Base-by-base conservation (phyloP, 306 rosid species). In the Vigna angularis region DNA sequence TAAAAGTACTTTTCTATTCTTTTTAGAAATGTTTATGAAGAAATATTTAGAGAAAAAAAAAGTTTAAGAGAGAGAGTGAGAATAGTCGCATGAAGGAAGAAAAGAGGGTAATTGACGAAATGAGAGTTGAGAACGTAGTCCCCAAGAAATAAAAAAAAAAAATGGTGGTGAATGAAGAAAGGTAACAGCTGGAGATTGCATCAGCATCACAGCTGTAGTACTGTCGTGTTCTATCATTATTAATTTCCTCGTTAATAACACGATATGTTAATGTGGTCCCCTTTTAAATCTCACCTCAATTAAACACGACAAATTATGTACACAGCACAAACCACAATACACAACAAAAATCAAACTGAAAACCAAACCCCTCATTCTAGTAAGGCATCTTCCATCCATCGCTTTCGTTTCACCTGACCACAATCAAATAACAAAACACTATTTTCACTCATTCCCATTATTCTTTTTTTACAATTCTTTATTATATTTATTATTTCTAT, bases 391-490 rank as follows among this genome's bases (percentile, higher is more conserved):
- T 45, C 50, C 50, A 45, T 45, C 50, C 50, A 45, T 45, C 50
- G 3, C 50, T 45, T 45, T 45, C 50, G 0, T 45, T 45, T 45
- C 49, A 45, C 15, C 49, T 45, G 5, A 45, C 49, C 49, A 45
- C 59, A 42, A 24, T 68, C 24, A 66, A 38, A 24, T 66, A 14
- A 12, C 55, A 70, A 61, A 7, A 58, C 13, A 4, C 36, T 8
- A 40, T 44, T 53, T 64, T 36, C 40, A n/a, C 13, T 18, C 24
- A 52, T 36, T 26, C 52, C 11, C 11, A 22, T 38, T 20, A 36
- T 50, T 76, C 22, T 34, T n/a, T 52, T 51, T 70, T 42, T 51
- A 40, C 34, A n/a, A 20, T n/a, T 44, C 6, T 76, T 48, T 48
- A 7, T 5, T 48, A 34, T 0, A 52, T 32, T 71, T 18, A 20